Evolutionary conservation across 306 rosid species (phyloP).

Genomic region (Dalbergia cultrata): DNA sequence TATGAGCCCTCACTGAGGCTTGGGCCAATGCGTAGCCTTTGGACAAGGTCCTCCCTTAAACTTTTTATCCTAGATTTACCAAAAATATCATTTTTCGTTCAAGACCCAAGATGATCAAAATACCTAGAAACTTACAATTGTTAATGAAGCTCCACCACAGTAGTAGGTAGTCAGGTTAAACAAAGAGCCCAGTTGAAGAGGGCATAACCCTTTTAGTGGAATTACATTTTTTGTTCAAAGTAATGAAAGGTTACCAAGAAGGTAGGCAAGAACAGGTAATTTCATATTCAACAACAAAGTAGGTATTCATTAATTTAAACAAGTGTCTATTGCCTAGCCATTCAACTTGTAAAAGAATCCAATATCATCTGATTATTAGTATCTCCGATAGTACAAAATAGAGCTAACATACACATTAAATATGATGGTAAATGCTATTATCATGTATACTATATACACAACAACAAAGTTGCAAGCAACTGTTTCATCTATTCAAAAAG

Average conservation of each 20-base stretch:
- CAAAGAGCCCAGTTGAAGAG: background rate
- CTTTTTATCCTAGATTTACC: conserved; percentile 16
- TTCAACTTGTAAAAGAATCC: background rate
- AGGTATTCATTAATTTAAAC: too few species aligned
- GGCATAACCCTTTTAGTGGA: background rate
- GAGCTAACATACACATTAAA: background rate
- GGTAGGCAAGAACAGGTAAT: conserved; percentile 4
- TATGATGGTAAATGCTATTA: background rate
- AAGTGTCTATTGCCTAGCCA: background rate
- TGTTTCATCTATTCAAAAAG: background rate
- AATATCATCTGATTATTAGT: background rate
- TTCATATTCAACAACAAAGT: background rate
- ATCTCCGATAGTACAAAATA: background rate
- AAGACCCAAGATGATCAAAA: conserved; percentile 7
- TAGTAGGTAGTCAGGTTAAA: background rate
- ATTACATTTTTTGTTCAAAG: conserved; percentile 1
- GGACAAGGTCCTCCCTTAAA: background rate
- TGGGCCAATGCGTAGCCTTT: background rate
- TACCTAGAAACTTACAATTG: background rate
- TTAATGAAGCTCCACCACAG: conserved; percentile 1
- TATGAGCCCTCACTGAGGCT: conserved; percentile 18
- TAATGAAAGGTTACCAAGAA: conserved; percentile 2
- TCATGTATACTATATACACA: background rate
- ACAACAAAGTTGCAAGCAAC: conserved; percentile 4
- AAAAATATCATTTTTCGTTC: conserved; percentile 20